Conservation (phyloP, 768 basidiomycete species). For the Mycena olivaceomarginata region DNA sequence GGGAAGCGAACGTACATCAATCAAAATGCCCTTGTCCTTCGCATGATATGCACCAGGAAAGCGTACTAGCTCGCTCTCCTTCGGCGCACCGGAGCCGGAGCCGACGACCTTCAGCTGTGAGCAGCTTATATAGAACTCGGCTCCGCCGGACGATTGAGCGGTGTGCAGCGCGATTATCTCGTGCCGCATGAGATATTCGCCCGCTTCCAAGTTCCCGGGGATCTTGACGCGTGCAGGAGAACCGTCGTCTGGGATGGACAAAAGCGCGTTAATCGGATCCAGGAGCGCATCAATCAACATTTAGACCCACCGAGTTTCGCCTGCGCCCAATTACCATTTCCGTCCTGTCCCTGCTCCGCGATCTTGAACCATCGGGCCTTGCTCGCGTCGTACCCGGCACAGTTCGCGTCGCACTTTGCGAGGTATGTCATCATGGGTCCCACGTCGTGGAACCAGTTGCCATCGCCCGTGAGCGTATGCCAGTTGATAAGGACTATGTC, state of each 20-base stretch:
- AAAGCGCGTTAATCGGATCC: neutral
- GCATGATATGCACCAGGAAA: constrained; percentile 53
- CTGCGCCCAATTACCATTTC: constrained; percentile 61
- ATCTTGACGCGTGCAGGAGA: constrained; percentile 54
- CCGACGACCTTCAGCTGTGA: constrained; percentile 55
- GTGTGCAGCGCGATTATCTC: constrained; percentile 69
- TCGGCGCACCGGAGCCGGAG: constrained; percentile 53
- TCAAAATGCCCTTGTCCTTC: constrained; percentile 55
- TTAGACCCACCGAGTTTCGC: constrained; percentile 58
- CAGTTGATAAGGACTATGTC: constrained; percentile 66
- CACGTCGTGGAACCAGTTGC: constrained; percentile 48
- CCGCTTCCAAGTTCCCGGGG: constrained; percentile 60
- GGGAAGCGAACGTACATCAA: constrained; percentile 38
- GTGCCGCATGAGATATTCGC: constrained; percentile 72
- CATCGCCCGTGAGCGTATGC: constrained; percentile 48
- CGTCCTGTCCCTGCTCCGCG: constrained; percentile 57
- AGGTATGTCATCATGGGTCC: constrained; percentile 61
- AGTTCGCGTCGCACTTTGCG: constrained; percentile 65
- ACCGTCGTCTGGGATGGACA: constrained; percentile 49
- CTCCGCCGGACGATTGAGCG: constrained; percentile 57
- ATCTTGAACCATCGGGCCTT: constrained; percentile 76
- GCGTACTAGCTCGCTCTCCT: constrained; percentile 44
- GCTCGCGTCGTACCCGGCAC: constrained; percentile 64
- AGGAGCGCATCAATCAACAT: neutral
- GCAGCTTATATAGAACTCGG: constrained; percentile 61